Base-by-base conservation (phyloP, 306 rosid species). In the Quercus glauca region DNA sequence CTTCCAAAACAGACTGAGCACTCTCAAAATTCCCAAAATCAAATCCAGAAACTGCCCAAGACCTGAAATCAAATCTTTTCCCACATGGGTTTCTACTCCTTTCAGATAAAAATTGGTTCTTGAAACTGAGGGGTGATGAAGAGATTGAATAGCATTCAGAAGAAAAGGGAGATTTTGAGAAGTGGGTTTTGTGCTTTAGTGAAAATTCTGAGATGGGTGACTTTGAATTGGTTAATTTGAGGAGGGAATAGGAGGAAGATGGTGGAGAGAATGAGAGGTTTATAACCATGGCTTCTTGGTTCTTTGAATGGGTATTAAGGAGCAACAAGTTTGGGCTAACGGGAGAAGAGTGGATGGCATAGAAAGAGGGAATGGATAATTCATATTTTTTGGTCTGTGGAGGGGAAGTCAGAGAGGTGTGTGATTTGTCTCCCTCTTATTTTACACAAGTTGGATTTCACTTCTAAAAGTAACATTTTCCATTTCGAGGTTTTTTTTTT, bases 1-100 rank as follows among this genome's bases (percentile, higher is more conserved):
- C 97, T 86, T 91, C 97, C 74, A 93, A 81, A 21, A 93, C 97
- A 68, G 98, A 96, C 76, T 90, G 97, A 82, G 91, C 90, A 64
- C 93, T 93, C 86, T 91, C 99, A 28, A 95, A 88, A 86, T 73
- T 84, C n/a, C 92, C 89, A 65, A 84, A 81, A 77, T 90, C 97
- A 61, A 93, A 78, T 15, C 97, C 98, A 77, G 89, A 57, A 55
- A 89, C 12, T 9, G 92, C 92, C 82, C 83, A 83, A 3, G 94
- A 71, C 83, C 82, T 88, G 55, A 89, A 90, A 77, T 89, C 89
- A 75, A 78, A 71, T 81, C 76, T 83, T 56, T 75, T 90, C 43
- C 86, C 83, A 73, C 41, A 77, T 75, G 89, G 87, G 85, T 21
- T 58, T 67, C 85, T 20, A 52, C 67, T 79, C 43, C 69, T 85